These are phyloP conservation scores for Pythium dissotocum DNA, from an alignment of 352 stramenopile species.

Conservation along the genomic window DNA sequence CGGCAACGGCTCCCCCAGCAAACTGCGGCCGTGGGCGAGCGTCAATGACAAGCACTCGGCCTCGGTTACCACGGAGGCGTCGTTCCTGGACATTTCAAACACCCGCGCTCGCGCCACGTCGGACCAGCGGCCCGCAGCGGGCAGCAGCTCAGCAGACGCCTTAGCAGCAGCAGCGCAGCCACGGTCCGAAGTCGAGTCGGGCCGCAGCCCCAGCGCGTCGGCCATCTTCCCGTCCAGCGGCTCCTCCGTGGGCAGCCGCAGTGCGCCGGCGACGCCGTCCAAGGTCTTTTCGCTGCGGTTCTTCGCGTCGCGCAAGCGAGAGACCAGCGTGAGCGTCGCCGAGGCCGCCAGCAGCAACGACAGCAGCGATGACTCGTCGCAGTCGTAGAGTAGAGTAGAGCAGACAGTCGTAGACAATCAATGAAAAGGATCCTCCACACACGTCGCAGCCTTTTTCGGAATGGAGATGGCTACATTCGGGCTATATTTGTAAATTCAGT, in stretches of 20 bases:
- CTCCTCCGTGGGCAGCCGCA: not conserved
- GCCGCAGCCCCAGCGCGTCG: constrained; percentile 16
- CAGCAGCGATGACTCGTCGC: constrained; percentile 8
- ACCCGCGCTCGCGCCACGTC: constrained; percentile 12
- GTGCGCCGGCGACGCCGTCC: constrained; percentile 19
- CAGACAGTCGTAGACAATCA: not conserved
- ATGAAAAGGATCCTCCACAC: not conserved
- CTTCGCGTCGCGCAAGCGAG: constrained; percentile 19
- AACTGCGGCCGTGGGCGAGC: constrained; percentile 24
- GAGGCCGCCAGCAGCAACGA: not conserved
- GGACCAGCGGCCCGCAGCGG: constrained; percentile 9
- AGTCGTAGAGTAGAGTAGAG: not conserved
- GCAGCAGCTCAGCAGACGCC: not conserved
- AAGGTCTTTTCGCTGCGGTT: constrained; percentile 20
- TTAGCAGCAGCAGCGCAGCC: not conserved
- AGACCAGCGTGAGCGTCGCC: constrained; percentile 4
- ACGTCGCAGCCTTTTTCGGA: not conserved
- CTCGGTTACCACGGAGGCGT: not conserved
- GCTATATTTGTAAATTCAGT: constrained; percentile 15
- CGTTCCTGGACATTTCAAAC: constrained; percentile 1
- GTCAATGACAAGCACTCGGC: constrained; percentile 26
- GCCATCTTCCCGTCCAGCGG: constrained; percentile 1
- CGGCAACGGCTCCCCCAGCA: not conserved
- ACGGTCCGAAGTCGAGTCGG: not conserved
- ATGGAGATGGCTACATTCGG: constrained; percentile 15